Conservation (phyloP, 352 stramenopile species). For the Hyaloperonospora brassicae region DNA sequence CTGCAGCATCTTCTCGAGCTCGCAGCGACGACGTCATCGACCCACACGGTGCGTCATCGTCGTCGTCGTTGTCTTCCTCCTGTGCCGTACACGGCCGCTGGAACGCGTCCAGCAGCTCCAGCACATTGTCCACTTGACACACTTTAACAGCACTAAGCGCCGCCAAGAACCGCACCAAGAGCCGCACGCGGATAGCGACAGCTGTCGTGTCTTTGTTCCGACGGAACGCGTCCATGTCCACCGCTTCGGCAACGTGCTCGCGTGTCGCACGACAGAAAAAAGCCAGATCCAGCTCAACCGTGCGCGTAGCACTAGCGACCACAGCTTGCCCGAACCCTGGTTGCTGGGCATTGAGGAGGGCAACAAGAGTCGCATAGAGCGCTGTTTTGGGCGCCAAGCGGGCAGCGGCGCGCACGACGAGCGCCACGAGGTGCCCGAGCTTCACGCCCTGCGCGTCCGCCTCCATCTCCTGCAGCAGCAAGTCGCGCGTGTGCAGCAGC, state of each 20-base stretch:
- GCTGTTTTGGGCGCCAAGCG: conserved; percentile 64
- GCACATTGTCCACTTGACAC: conserved; percentile 12
- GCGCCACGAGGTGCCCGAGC: conserved; percentile 38
- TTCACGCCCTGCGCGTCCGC: conserved; percentile 49
- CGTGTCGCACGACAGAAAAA: conserved; percentile 39
- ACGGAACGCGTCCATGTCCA: conserved; percentile 16
- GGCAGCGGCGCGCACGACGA: conserved; percentile 46
- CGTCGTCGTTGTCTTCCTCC: conserved; percentile 40
- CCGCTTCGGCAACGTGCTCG: conserved; percentile 11
- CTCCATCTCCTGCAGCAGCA: conserved; percentile 50
- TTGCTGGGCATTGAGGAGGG: conserved; percentile 59
- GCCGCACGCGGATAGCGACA: too few relatives aligned
- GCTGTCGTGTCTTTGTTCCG: conserved; percentile 11
- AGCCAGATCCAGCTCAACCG: conserved; percentile 51
- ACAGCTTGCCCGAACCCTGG: conserved; percentile 47
- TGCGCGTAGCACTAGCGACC: conserved; percentile 25
- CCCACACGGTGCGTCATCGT: conserved; percentile 25
- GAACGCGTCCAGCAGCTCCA: conserved; percentile 51
- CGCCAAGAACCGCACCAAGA: too few relatives aligned
- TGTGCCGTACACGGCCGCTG: conserved; percentile 49
- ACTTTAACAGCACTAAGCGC: too few relatives aligned
- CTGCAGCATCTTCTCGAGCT: conserved; percentile 37
- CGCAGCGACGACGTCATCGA: conserved; percentile 24
- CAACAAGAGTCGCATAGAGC: conserved; percentile 57
- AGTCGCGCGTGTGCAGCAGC: conserved; percentile 29